These are phyloP conservation scores for Fusarium sp. DNA, from an alignment of 2,329 filamentous ascomycete genomes.

Conservation along the genomic window DNA sequence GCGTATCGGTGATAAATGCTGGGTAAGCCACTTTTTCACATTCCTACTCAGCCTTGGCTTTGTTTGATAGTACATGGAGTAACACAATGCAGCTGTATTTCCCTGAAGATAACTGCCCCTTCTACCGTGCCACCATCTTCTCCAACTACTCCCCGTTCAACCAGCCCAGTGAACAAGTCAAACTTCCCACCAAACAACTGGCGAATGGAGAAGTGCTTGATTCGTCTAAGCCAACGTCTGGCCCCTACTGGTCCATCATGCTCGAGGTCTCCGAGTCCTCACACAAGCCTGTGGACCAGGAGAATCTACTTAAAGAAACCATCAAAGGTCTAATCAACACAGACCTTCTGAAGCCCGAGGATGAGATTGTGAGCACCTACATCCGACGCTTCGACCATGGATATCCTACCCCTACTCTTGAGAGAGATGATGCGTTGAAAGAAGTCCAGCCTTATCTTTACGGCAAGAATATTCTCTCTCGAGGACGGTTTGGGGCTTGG, in stretches of 20 bases:
- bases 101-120: conserved; percentile 97
- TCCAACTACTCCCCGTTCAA: conserved; percentile 99
- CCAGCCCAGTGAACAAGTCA: conserved; percentile 84
- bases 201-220: conserved; percentile 86
- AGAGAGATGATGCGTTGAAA: conserved; percentile 94
- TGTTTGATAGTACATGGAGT: not conserved
- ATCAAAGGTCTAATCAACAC: conserved; percentile 99
- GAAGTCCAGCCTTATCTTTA: conserved; percentile 93
- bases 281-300: conserved; percentile 92
- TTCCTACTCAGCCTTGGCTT: not conserved
- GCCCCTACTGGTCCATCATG: conserved; percentile 99
- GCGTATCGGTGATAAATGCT: conserved; percentile 99
- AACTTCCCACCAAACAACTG: conserved; percentile 87
- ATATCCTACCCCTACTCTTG: conserved; percentile 94
- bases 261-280: conserved; percentile 95
- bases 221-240: conserved; percentile 79
- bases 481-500: conserved; percentile 98
- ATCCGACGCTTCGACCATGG: conserved; percentile 98
- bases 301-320: conserved; percentile 86
- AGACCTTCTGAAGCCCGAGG: conserved; percentile 90
- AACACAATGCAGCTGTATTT: conserved; percentile 80
- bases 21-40: conserved; percentile 66
- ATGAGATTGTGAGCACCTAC: conserved; percentile 98
- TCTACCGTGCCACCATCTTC: conserved; percentile 99
- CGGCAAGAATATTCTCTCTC: conserved; percentile 90